These are phyloP conservation scores for Cordyceps fumosorosea DNA, from an alignment of 2,329 filamentous ascomycete species.

Conservation along the genomic window DNA sequence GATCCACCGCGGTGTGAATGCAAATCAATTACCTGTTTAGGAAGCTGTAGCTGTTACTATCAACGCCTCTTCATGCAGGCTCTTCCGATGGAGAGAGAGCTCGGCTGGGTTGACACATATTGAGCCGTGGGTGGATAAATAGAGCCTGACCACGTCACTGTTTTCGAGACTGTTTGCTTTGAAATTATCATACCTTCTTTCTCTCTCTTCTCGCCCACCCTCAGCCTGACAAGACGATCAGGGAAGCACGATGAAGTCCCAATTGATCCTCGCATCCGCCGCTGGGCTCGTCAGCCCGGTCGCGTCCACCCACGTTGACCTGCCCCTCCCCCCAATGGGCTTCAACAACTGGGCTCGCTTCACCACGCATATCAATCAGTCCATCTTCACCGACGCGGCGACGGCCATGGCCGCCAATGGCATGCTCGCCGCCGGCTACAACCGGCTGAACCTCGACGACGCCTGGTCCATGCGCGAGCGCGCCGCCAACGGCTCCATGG, in stretches of 20 bases:
- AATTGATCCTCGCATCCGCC: conserved; percentile 12
- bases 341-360: conserved; percentile 47
- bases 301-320: neutral
- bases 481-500: conserved; percentile 29
- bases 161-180: neutral
- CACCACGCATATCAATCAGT: conserved; percentile 41
- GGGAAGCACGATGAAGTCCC: conserved; percentile 10
- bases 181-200: neutral
- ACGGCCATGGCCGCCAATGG: conserved; percentile 37
- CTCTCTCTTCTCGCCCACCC: neutral
- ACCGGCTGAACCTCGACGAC: conserved; percentile 37
- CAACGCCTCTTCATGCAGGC: neutral
- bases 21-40: conserved; percentile 6
- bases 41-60: neutral
- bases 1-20: neutral
- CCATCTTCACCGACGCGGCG: conserved; percentile 40
- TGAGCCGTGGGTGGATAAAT: neutral
- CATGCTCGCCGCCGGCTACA: conserved; percentile 28
- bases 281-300: conserved; percentile 1
- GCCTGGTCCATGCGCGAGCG: conserved; percentile 35
- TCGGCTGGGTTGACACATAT: neutral
- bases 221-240: neutral
- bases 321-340: conserved; percentile 38
- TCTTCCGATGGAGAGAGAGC: neutral
- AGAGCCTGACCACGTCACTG: neutral